phyloP scores from a whole-genome alignment of 768 basidiomycete genomes.

The Hygrocybe punicea region DNA sequence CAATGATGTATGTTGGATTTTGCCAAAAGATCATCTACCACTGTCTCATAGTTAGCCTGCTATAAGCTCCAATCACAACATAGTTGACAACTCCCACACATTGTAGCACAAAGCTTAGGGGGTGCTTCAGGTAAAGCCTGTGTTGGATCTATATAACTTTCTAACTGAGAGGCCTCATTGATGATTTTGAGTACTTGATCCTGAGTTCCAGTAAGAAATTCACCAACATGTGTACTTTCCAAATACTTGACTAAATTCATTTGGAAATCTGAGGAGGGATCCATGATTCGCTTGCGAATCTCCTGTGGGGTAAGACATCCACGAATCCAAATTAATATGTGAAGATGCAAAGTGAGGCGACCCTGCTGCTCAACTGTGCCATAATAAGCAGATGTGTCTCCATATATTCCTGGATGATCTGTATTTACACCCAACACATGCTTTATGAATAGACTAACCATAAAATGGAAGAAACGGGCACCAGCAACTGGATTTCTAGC shows the following conservation, averaged over 20 bases:
- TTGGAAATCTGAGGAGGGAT: conserved; percentile 23
- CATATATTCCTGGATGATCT: conserved; percentile 26
- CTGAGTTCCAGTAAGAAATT: conserved; percentile 27
- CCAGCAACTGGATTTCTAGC: conserved; percentile 9
- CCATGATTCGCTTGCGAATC: conserved; percentile 26
- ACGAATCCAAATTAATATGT: conserved; percentile 38
- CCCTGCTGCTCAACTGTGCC: conserved; percentile 38
- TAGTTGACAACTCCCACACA: conserved; percentile 32
- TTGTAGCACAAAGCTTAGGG: conserved; percentile 22
- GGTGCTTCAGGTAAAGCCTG: conserved; percentile 22
- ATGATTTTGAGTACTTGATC: conserved; percentile 12
- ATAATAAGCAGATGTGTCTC: conserved; percentile 30
- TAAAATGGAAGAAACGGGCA: conserved; percentile 27
- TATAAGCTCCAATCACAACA: not conserved
- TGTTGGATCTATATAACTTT: conserved; percentile 19
- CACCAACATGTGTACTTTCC: conserved; percentile 29
- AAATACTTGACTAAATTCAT: conserved; percentile 26
- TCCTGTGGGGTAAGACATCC: conserved; percentile 30
- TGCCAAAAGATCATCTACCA: conserved; percentile 18
- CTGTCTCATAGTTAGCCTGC: conserved; percentile 11
- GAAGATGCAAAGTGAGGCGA: conserved; percentile 35
- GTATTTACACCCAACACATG: conserved; percentile 21
- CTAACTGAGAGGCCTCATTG: not conserved
- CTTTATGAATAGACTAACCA: conserved; percentile 22
- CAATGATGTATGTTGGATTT: conserved; percentile 20